Evolutionary conservation across 2,329 filamentous ascomycete species (phyloP).

Genomic region (Colletotrichum theobromicola): DNA sequence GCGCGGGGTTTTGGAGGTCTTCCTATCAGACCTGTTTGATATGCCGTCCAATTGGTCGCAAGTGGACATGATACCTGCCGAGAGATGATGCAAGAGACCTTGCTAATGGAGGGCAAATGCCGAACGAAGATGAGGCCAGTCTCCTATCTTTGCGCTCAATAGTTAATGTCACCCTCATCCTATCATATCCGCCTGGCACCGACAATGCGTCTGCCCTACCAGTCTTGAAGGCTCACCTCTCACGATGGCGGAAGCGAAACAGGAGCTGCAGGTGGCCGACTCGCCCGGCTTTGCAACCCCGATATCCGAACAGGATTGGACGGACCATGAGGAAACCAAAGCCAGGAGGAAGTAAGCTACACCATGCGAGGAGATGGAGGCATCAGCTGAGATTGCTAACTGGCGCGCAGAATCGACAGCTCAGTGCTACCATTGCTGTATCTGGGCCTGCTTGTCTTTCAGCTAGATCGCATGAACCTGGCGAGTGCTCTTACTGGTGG

Average conservation of each 20-base stretch:
- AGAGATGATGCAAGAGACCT: background rate
- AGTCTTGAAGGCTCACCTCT: background rate
- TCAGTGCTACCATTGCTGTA: constrained; percentile 53
- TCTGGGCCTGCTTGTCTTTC: constrained; percentile 54
- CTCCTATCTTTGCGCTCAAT: background rate
- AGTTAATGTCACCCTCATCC: background rate
- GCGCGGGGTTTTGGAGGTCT: background rate
- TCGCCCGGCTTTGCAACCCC: background rate
- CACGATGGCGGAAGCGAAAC: background rate
- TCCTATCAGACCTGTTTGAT: background rate
- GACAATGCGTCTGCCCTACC: background rate
- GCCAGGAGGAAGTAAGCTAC: constrained; percentile 22
- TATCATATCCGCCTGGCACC: background rate
- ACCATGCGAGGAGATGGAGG: background rate
- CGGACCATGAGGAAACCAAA: constrained; percentile 11
- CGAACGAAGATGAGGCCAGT: background rate
- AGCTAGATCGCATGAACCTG: constrained; percentile 58
- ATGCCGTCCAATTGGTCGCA: background rate
- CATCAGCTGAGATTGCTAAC: background rate
- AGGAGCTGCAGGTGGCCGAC: background rate
- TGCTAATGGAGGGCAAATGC: background rate
- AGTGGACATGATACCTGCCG: background rate
- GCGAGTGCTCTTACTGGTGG: constrained; percentile 55
- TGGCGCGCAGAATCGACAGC: constrained; percentile 42
- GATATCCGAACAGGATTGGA: constrained; percentile 16